These are phyloP conservation scores for Fusarium sp. DNA, from an alignment of 2,329 filamentous ascomycete species.

Conservation along the genomic window DNA sequence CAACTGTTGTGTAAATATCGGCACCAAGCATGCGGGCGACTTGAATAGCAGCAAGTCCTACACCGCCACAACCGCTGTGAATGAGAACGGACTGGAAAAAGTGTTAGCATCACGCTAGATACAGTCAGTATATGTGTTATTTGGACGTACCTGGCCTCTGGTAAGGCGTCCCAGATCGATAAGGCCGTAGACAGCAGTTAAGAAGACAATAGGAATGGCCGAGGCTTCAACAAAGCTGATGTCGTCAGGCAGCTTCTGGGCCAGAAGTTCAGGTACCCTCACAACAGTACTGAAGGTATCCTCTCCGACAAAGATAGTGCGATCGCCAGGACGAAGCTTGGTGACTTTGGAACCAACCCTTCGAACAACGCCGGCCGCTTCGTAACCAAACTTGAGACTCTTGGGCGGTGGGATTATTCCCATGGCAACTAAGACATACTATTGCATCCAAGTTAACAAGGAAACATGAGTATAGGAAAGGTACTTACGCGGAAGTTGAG, in stretches of 20 bases:
- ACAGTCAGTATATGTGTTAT: neutral
- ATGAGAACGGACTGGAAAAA: neutral
- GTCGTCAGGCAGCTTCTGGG: neutral
- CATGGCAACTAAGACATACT: neutral
- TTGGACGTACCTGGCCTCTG: neutral
- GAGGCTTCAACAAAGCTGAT: neutral
- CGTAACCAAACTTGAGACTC: neutral
- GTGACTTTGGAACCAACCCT: neutral
- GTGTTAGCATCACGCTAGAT: neutral
- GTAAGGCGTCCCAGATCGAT: neutral
- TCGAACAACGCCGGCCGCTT: neutral
- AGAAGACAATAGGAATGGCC: neutral
- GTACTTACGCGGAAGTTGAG: neutral
- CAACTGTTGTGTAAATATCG: neutral
- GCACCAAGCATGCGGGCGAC: neutral
- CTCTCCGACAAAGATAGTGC: neutral
- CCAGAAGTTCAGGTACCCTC: neutral
- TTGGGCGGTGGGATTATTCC: neutral
- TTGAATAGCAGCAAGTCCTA: neutral
- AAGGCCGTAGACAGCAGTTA: neutral
- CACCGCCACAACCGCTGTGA: neutral
- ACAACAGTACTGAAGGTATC: neutral
- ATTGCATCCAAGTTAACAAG: neutral
- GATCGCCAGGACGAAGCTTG: neutral
- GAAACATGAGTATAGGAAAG: neutral